Evolutionary conservation across 306 rosid species (phyloP).

Genomic region (Quercus agrifolia): DNA sequence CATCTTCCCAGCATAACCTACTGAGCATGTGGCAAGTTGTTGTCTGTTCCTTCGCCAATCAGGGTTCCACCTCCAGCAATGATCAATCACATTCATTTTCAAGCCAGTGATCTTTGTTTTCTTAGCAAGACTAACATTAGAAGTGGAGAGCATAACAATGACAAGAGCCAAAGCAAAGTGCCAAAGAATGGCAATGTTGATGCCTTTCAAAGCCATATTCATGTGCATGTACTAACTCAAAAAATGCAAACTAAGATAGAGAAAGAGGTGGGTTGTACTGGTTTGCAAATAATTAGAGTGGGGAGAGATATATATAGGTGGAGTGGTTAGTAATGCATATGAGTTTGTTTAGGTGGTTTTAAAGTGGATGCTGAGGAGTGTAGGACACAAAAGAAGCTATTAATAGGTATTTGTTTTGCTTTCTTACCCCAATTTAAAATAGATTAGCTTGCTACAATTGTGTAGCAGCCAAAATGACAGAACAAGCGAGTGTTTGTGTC

Average conservation of each 20-base stretch:
- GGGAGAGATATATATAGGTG: not conserved
- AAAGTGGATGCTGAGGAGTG: not conserved
- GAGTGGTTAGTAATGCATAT: not conserved
- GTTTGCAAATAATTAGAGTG: not conserved
- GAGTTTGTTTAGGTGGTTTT: not conserved
- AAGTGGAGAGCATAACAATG: not conserved
- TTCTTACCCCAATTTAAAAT: no score
- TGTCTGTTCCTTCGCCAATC: not conserved
- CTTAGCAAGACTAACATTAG: not conserved
- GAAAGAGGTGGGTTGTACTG: not conserved
- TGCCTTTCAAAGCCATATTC: not conserved
- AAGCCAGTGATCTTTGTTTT: not conserved
- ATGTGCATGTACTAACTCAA: not conserved
- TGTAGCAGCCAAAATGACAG: not conserved
- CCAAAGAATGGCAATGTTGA: not conserved
- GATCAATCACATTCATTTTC: not conserved
- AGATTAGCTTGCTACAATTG: no score
- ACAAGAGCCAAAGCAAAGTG: not conserved
- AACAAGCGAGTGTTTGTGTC: not conserved
- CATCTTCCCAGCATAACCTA: constrained; percentile 5
- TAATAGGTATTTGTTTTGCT: not conserved
- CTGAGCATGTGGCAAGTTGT: constrained; percentile 3
- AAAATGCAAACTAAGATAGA: not conserved
- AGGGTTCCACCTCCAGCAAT: not conserved
- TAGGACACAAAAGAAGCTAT: not conserved